Conservation (phyloP, 345 rosid species). For the Salix purpurea region DNA sequence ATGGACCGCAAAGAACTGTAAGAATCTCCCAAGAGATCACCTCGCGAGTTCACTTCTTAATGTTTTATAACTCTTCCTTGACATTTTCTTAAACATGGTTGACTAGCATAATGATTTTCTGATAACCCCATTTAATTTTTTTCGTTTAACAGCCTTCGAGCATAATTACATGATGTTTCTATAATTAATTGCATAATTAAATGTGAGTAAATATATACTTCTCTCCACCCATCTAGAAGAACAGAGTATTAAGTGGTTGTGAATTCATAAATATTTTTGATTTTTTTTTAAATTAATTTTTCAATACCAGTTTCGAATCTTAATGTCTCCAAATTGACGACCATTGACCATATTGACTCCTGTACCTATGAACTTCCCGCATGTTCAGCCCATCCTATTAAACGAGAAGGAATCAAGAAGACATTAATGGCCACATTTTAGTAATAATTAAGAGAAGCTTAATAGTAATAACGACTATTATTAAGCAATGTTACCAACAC, state of each 20-base stretch:
- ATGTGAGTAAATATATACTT: not conserved
- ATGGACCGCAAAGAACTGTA: too few relatives aligned
- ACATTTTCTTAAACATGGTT: not conserved
- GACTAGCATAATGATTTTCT: not conserved
- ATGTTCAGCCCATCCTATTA: not conserved
- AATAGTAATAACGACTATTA: not conserved
- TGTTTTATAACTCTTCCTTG: too few relatives aligned
- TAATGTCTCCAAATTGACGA: not conserved
- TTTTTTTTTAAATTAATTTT: too few relatives aligned
- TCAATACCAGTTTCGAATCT: too few relatives aligned
- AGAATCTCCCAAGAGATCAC: too few relatives aligned
- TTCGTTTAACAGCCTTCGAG: not conserved
- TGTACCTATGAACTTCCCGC: not conserved
- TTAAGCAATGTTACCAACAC: constrained; percentile 5
- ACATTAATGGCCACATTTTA: not conserved
- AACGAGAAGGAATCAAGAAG: not conserved
- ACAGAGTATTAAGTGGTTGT: too few relatives aligned
- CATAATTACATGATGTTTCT: not conserved
- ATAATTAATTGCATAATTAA: not conserved
- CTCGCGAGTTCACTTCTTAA: too few relatives aligned
- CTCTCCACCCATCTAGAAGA: not conserved
- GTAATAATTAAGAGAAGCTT: not conserved
- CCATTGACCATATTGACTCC: not conserved
- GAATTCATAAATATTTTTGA: too few relatives aligned
- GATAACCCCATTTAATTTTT: not conserved